These are phyloP conservation scores for Hypoxylon crocopeplum DNA, from an alignment of 495 filamentous ascomycete species.

Conservation along the genomic window DNA sequence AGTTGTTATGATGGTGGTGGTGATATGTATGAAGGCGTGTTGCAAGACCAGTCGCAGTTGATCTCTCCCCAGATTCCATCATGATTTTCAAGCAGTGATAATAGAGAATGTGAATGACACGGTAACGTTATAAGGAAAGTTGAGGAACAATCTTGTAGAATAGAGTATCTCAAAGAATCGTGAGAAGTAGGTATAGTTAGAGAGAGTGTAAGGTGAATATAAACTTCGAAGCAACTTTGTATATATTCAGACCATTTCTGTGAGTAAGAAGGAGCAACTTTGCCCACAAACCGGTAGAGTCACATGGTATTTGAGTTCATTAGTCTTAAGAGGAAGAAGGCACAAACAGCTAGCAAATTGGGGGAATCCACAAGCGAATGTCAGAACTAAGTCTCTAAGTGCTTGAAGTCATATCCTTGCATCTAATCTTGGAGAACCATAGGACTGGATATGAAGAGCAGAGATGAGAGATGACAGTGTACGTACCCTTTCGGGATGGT, in stretches of 20 bases:
- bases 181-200: too few species aligned
- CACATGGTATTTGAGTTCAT: too few species aligned
- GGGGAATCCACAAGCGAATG: too few species aligned
- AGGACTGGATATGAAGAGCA: constrained; percentile 14
- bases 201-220: too few species aligned
- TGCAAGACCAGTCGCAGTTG: constrained; percentile 11
- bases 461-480: constrained; percentile 16
- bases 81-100: not conserved
- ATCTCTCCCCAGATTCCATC: constrained; percentile 17
- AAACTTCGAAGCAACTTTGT: too few species aligned
- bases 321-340: too few species aligned
- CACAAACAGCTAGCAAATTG: too few species aligned
- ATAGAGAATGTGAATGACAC: constrained; percentile 2
- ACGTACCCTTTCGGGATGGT: constrained; percentile 78
- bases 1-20: constrained; percentile 15
- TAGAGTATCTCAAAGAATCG: not conserved
- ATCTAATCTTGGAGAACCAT: constrained; percentile 28
- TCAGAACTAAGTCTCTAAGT: too few species aligned
- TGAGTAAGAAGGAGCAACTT: constrained; percentile 12
- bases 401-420: too few species aligned
- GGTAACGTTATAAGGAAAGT: not conserved
- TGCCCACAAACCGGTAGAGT: constrained; percentile 5
- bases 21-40: constrained; percentile 18
- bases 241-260: not conserved
- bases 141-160: not conserved